Evolutionary conservation across 2,329 filamentous ascomycete genomes (phyloP).

Genomic region (Dothistroma septosporum): DNA sequence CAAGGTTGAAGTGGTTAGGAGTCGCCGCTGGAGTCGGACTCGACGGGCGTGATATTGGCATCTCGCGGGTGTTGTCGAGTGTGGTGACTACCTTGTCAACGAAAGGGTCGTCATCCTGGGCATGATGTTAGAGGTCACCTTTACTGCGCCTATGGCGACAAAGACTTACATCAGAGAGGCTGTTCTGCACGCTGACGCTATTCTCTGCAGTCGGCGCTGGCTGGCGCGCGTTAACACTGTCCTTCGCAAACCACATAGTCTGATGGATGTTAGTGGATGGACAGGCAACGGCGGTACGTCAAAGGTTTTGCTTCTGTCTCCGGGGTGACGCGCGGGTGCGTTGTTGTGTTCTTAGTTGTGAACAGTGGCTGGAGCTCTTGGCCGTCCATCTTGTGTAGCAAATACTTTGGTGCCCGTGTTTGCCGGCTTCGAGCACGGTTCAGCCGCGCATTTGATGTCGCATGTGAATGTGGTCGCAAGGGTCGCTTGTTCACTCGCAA

Average conservation of each 20-base stretch:
- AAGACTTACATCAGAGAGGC: background rate
- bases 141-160: background rate
- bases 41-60: background rate
- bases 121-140: background rate
- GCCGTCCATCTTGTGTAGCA: background rate
- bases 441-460: background rate
- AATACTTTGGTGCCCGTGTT: background rate
- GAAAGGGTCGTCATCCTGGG: background rate
- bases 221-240: background rate
- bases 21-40: background rate
- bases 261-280: background rate
- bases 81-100: background rate
- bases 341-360: background rate
- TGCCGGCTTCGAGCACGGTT: background rate
- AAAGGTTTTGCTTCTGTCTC: background rate
- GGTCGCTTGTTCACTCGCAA: background rate
- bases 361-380: background rate
- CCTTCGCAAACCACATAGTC: background rate
- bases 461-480: background rate
- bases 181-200: background rate
- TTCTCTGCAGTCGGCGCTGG: background rate
- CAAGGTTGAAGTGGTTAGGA: background rate
- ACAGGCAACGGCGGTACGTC: background rate
- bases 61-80: background rate
- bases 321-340: background rate